A percentile compares a stretch with the other conserved stretches of the same genome.
phyloP scores from a whole-genome alignment of 164 flowering plant genomes.

The Paratinospora sagittata region DNA sequence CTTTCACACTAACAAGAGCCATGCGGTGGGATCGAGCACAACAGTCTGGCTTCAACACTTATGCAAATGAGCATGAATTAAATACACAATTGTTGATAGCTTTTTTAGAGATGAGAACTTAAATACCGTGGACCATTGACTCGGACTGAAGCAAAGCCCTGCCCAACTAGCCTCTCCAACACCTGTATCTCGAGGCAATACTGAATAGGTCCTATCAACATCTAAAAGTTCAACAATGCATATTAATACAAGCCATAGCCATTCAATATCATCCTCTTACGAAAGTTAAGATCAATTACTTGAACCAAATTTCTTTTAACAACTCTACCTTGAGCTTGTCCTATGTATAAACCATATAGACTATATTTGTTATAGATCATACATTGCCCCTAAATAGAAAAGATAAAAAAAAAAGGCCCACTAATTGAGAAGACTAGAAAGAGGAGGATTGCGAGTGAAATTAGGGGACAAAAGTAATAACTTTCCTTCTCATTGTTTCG shows the following conservation, averaged over 20 bases:
- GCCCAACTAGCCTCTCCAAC: constrained; percentile 92
- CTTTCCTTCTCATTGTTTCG: too few species aligned
- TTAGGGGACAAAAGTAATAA: too few species aligned
- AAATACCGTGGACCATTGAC: constrained; percentile 63
- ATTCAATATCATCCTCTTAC: not conserved
- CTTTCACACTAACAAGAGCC: not conserved
- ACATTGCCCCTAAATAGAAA: too few species aligned
- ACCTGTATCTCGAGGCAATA: constrained; percentile 61
- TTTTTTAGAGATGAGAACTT: constrained; percentile 6
- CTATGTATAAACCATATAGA: not conserved
- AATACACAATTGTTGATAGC: not conserved
- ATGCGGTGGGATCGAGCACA: not conserved
- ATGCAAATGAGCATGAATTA: too few species aligned
- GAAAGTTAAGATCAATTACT: too few species aligned
- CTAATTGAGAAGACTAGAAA: too few species aligned
- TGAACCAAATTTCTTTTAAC: not conserved
- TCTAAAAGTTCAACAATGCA: constrained; percentile 33
- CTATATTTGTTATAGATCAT: too few species aligned
- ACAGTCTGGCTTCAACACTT: not conserved
- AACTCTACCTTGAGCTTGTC: not conserved
- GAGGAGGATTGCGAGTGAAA: too few species aligned
- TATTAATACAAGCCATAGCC: not conserved
- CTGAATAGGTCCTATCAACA: constrained; percentile 60
- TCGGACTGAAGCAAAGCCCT: constrained; percentile 74
- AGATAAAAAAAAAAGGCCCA: too few species aligned